Base-by-base conservation (phyloP, 176 grass and related monocot species). In the Calamus simplicifolius region DNA sequence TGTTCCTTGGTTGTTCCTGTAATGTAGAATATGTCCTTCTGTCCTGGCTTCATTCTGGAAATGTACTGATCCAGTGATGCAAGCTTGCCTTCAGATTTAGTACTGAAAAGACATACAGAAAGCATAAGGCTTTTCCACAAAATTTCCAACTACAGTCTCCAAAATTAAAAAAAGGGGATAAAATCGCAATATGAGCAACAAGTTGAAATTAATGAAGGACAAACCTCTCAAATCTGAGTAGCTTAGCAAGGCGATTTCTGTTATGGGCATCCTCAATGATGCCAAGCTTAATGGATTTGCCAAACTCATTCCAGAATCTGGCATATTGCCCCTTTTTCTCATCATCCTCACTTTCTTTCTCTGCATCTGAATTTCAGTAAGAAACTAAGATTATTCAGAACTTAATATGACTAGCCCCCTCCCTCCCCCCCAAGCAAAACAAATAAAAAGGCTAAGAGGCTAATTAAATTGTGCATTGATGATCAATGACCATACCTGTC, bases 221-320 rank as follows among this genome's bases (percentile, higher is more conserved):
- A 57, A 57, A 90, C 92, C 82, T 91, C 69, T 91, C 92, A 73
- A 97, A 91, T 84, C 92, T 79, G 56, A 97, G 76, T 70, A 97
- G 87, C 75, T 97, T 97, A 1, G 92, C 80, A 59, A 97, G 92
- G 30, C 87, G 88, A 72, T 97, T 91, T 69, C 92, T 97, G 51
- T 97, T 97, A n/a, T 85, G 82, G 66, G 92, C 92, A 50, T 97
- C 92, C 75, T 97, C 92, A 54, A 97, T 97, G 56, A 97, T 97
- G 0, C 87, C 92, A n/a, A 97, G 78, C 80, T 97, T 97, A 23
- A 97, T 63, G 29, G 92, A 97, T 82, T 91, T 97, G 65, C 92
- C 92, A 57, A 97, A 97, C 74, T 97, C 92, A n/a, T 97, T 91
- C 92, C 92, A 97, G 75, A 97, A 97, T 54, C 91, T 91, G 16